Percentiles rank a stretch among this genome's conserved stretches.
Conservation (phyloP, 192 early-diverging fungal genomes). For the Coemansia aciculifera region DNA sequence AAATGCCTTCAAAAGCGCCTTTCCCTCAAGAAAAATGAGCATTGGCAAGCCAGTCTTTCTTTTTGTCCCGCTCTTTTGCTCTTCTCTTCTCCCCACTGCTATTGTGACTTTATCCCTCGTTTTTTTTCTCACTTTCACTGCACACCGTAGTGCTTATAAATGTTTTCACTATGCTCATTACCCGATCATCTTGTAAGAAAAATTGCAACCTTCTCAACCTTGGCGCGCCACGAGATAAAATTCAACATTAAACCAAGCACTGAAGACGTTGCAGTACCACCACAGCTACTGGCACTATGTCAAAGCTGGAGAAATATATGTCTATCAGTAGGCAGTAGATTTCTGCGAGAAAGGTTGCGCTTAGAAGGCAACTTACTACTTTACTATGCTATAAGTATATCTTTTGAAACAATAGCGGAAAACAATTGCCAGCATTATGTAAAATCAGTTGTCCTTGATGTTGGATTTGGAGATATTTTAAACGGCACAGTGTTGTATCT, state of each 20-base stretch:
- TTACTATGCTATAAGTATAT: neutral
- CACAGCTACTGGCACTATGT: neutral
- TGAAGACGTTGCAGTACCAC: neutral
- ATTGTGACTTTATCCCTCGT: neutral
- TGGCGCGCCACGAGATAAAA: too few relatives aligned
- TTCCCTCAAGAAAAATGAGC: neutral
- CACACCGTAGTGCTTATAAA: neutral
- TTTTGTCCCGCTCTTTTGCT: neutral
- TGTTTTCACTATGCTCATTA: neutral
- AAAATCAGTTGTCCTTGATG: neutral
- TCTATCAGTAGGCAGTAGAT: neutral
- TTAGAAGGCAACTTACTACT: neutral
- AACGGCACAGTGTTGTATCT: neutral
- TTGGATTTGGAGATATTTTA: conserved; percentile 1
- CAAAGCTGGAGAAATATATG: neutral
- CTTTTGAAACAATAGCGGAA: neutral
- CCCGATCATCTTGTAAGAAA: neutral
- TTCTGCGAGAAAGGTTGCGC: neutral
- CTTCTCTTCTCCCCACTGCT: neutral
- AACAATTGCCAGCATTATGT: neutral
- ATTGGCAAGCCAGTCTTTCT: neutral
- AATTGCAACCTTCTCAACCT: neutral
- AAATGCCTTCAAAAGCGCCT: too few relatives aligned
- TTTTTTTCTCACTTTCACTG: neutral
- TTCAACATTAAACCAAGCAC: neutral